Evolutionary conservation across 2,329 filamentous ascomycete genomes (phyloP).

Genomic region (Zasmidium angulare): DNA sequence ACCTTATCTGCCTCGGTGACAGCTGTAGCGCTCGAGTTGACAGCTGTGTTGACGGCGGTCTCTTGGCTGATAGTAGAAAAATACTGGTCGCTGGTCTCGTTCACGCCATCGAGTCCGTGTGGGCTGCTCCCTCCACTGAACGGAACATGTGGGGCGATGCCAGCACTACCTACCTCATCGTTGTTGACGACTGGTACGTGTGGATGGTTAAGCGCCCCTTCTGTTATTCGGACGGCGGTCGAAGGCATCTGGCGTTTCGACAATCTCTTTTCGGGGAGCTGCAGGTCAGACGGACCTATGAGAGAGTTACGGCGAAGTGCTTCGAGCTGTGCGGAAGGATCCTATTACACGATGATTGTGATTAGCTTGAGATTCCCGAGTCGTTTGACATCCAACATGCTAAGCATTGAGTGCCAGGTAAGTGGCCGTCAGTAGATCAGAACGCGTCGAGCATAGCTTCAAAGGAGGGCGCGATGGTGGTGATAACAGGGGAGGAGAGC

Average conservation of each 20-base stretch:
- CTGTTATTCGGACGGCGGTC: conserved; percentile 28
- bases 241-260: conserved; percentile 34
- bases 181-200: conserved; percentile 13
- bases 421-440: not conserved
- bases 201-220: conserved; percentile 14
- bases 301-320: conserved; percentile 48
- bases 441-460: conserved; percentile 4
- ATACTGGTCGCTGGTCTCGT: not conserved
- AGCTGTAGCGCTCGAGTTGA: conserved; percentile 11
- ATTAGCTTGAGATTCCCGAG: conserved; percentile 13
- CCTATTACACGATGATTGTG: conserved; percentile 34
- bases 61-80: not conserved
- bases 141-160: not conserved
- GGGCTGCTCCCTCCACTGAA: conserved; percentile 14
- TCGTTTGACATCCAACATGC: not conserved
- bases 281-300: conserved; percentile 30
- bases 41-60: conserved; percentile 16
- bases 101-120: conserved; percentile 13
- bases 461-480: not conserved
- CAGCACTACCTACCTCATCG: not conserved
- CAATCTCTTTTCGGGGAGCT: conserved; percentile 28
- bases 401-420: not conserved
- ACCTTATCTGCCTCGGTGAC: conserved; percentile 11
- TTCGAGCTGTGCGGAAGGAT: conserved; percentile 48
- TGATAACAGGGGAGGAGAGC: not conserved